Percentiles rank a stretch among this genome's conserved stretches.
phyloP scores from a whole-genome alignment of 1,284 basidiomycete genomes.

The Mycosarcoma maydis region DNA sequence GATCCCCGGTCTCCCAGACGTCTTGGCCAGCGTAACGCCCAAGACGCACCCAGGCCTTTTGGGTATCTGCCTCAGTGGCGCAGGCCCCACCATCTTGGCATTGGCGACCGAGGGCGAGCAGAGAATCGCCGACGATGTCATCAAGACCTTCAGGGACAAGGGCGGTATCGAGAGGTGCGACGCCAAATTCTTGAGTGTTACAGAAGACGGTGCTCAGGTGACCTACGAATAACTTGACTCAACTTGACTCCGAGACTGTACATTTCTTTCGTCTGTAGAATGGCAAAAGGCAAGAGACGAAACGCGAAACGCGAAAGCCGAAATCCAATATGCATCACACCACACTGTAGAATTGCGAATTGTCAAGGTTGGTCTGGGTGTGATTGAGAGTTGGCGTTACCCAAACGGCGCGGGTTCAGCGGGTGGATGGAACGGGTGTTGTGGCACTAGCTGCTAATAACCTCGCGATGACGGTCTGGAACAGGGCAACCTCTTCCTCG shows the following conservation, averaged over 20 bases:
- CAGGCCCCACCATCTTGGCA: slow-evolving; percentile 96
- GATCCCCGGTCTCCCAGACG: slow-evolving; percentile 78
- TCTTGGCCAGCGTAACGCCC: slow-evolving; percentile 85
- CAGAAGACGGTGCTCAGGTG: slow-evolving; percentile 53
- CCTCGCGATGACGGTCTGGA: slow-evolving; percentile 42
- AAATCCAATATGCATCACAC: no score
- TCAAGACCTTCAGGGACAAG: slow-evolving; percentile 54
- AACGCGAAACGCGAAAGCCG: no score
- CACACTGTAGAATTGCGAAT: no score
- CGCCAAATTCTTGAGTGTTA: slow-evolving; percentile 59
- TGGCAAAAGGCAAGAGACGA: no score
- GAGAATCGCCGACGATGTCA: slow-evolving; percentile 58
- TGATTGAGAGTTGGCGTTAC: no score
- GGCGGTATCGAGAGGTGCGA: slow-evolving; percentile 54
- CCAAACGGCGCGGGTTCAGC: no score
- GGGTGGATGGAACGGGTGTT: no score
- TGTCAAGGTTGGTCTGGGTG: no score
- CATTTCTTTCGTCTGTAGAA: no score
- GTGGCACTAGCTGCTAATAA: slow-evolving; percentile 16
- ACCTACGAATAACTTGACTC: not conserved
- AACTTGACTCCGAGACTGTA: no score
- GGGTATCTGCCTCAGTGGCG: slow-evolving; percentile 96
- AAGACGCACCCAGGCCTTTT: slow-evolving; percentile 88
- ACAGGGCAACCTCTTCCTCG: slow-evolving; percentile 51
- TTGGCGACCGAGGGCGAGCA: slow-evolving; percentile 76